Evolutionary conservation across 2,329 filamentous ascomycete genomes (phyloP).

Genomic region (Fusarium vanettenii): DNA sequence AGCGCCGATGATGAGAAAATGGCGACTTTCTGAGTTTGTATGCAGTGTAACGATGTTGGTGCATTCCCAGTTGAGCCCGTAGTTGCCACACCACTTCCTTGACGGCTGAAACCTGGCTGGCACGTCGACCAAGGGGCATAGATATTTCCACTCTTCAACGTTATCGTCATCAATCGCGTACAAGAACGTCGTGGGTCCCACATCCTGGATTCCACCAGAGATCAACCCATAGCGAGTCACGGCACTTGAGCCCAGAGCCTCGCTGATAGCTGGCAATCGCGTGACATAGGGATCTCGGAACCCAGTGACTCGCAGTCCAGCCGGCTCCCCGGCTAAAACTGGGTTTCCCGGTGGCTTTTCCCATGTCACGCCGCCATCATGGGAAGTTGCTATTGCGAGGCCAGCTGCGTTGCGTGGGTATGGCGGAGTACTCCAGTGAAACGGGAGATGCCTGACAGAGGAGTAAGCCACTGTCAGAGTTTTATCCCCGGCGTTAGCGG

Average conservation of each 20-base stretch:
- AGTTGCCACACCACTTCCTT: constrained; percentile 59
- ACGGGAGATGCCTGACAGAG: constrained; percentile 45
- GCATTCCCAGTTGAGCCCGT: constrained; percentile 62
- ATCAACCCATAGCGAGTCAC: constrained; percentile 56
- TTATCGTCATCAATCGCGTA: constrained; percentile 54
- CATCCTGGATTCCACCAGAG: constrained; percentile 56
- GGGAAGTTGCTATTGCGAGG: constrained; percentile 51
- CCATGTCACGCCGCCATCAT: constrained; percentile 49
- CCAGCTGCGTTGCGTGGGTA: constrained; percentile 51
- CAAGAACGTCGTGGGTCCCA: constrained; percentile 57
- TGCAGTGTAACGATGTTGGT: constrained; percentile 55
- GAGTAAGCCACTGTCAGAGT: constrained; percentile 47
- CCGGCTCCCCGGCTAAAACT: constrained; percentile 42
- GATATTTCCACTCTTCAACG: constrained; percentile 55
- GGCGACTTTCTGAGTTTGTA: constrained; percentile 39
- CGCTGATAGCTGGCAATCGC: constrained; percentile 37
- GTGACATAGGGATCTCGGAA: constrained; percentile 47
- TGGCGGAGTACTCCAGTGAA: constrained; percentile 44
- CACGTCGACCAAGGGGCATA: constrained; percentile 54
- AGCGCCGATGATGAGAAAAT: constrained; percentile 57
- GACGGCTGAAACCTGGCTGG: constrained; percentile 49
- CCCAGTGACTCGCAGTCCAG: constrained; percentile 40
- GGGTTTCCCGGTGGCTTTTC: constrained; percentile 41
- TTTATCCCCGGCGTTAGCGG: constrained; percentile 55
- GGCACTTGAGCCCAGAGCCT: constrained; percentile 9